Base-by-base conservation (phyloP, 2,329 filamentous ascomycete species). In the Fusarium sp. region DNA sequence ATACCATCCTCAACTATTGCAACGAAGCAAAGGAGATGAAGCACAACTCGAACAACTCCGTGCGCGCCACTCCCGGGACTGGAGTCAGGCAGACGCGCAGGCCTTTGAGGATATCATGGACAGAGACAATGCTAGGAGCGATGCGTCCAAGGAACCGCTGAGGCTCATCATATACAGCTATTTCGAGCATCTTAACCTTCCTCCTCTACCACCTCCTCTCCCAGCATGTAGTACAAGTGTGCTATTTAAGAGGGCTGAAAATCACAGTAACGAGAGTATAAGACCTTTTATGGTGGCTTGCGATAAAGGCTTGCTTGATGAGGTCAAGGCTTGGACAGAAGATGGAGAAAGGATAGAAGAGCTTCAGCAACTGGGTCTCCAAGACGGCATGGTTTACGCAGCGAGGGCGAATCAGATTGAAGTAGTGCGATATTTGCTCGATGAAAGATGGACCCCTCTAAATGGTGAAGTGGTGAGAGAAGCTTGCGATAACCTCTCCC, bases 191-290 rank as follows among this genome's bases (percentile, higher is more conserved):
- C 31, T 38, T 11, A 52, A 38, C n/a, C 49, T 52, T 52, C n/a
- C 18, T 38, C 31, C 33, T 15, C 23, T 52, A 3, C 48, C 48
- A 7, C n/a, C n/a, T 15, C 31, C 48, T 11, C 48, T 52, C 19
- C 48, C 18, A 25, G 23, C 23, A 19, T 44, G 23, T 23, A 44
- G 42, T 14, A 25, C 16, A 19, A 44, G 18, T 44, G 42, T 44
- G 14, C 23, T 14, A 25, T 4, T 10, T 4, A 44, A 4, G 4
- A 44, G 42, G 18, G 31, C 33, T 2, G 31, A 25, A 14, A 23
- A 21, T 0, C 15, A 23, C n/a, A 15, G 23, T 2, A 15, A 25
- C 4, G n/a, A 25, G 35, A 52, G 16, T 3, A 4, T 37, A 2
- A 35, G 31, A 19, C 31, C 48, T 15, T 52, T 37, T 19, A 52